Percentiles rank a stretch among this genome's conserved stretches.
These are phyloP conservation scores for Phytophthora fragariae DNA, from an alignment of 352 stramenopile genomes.

Conservation along the genomic window DNA sequence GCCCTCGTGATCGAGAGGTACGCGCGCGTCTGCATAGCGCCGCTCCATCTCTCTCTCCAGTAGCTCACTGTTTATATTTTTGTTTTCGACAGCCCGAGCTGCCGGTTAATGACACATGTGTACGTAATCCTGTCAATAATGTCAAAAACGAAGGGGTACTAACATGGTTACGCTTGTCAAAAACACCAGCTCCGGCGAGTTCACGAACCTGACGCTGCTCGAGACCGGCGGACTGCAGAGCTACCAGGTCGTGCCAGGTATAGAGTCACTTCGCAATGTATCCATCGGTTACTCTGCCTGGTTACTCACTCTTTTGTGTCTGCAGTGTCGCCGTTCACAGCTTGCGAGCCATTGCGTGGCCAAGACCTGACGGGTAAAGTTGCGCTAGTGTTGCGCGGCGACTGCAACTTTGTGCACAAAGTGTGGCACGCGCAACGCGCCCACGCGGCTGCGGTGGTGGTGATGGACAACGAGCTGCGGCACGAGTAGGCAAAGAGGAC, in stretches of 20 bases:
- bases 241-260: conserved; percentile 58
- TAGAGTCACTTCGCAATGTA: not conserved
- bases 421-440: conserved; percentile 68
- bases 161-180: conserved; percentile 4
- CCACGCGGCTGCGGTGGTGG: conserved; percentile 69
- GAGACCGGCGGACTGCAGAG: conserved; percentile 40
- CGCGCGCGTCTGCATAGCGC: not conserved
- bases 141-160: not conserved
- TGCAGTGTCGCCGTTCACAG: conserved; percentile 64
- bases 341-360: conserved; percentile 60
- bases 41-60: not conserved
- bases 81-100: conserved; percentile 52
- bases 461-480: conserved; percentile 75
- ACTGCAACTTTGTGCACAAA: conserved; percentile 70
- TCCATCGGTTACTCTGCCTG: not conserved
- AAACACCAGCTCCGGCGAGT: conserved; percentile 64
- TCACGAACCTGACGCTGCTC: conserved; percentile 68
- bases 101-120: conserved; percentile 72
- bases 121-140: conserved; percentile 37
- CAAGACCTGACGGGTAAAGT: conserved; percentile 68
- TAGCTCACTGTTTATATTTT: not conserved
- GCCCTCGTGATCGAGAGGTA: conserved; percentile 67
- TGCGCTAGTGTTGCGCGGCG: conserved; percentile 78
- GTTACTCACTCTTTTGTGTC: conserved; percentile 5
- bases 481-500: conserved; percentile 45